Evolutionary conservation across 176 grass and related monocot genomes (phyloP).

Genomic region (Zizania latifolia): DNA sequence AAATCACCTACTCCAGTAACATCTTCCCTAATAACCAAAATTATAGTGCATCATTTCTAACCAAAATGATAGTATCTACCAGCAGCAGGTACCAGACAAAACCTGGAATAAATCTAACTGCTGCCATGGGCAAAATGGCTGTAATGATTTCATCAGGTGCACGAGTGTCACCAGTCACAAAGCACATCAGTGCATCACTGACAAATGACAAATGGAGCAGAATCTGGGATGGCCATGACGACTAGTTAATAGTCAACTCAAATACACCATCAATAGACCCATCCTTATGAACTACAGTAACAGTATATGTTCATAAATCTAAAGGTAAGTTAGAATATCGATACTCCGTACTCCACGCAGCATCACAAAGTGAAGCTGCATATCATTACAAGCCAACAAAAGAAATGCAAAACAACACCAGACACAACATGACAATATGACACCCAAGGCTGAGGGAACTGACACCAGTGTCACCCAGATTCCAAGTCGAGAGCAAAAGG

Average conservation of each 20-base stretch:
- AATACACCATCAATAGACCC: no score
- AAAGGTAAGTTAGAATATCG: no score
- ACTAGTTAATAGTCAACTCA: no score
- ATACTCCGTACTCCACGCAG: background rate
- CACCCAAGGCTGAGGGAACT: conserved; percentile 20
- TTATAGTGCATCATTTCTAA: background rate
- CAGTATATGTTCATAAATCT: no score
- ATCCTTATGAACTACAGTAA: no score
- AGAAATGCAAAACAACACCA: background rate
- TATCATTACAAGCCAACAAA: background rate
- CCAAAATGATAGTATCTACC: no score
- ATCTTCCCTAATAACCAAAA: background rate
- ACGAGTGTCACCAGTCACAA: no score
- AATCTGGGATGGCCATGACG: no score
- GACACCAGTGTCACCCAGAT: conserved; percentile 35
- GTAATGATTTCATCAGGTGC: no score
- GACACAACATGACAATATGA: conserved; percentile 11
- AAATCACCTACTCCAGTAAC: background rate
- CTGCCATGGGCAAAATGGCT: background rate
- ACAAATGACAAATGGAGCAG: no score
- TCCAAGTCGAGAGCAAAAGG: conserved; percentile 3
- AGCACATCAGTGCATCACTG: no score
- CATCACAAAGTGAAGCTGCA: background rate
- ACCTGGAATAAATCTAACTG: background rate
- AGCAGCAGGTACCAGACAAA: background rate